Conservation (phyloP, 2,329 filamentous ascomycete genomes). For the Alternaria sp. region DNA sequence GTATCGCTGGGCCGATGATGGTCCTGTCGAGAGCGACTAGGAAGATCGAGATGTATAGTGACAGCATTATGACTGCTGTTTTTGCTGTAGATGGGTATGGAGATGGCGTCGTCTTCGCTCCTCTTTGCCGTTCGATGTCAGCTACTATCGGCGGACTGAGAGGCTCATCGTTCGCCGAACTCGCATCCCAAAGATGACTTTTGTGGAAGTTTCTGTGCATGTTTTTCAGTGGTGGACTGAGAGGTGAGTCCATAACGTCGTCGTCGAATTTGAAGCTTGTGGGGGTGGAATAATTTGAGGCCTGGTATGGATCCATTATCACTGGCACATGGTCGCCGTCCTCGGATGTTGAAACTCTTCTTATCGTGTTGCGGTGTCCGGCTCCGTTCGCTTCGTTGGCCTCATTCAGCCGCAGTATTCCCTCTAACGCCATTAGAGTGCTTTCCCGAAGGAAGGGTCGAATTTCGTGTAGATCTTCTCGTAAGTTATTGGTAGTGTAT, state of each 20-base stretch:
- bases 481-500: slow-evolving; percentile 12
- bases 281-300: slow-evolving; percentile 21
- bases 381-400: neutral
- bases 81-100: slow-evolving; percentile 35
- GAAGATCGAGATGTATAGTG: slow-evolving; percentile 45
- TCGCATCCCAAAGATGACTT: slow-evolving; percentile 21
- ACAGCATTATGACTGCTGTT: slow-evolving; percentile 40
- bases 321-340: slow-evolving; percentile 17
- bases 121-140: slow-evolving; percentile 7
- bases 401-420: slow-evolving; percentile 14
- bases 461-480: slow-evolving; percentile 17
- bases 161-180: slow-evolving; percentile 11
- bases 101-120: slow-evolving; percentile 1
- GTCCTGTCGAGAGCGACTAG: slow-evolving; percentile 52
- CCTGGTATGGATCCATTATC: slow-evolving; percentile 16
- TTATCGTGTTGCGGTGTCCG: neutral
- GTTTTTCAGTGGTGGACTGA: slow-evolving; percentile 17
- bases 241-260: slow-evolving; percentile 20
- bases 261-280: slow-evolving; percentile 7
- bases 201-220: slow-evolving; percentile 14
- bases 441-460: slow-evolving; percentile 14
- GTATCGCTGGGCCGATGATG: slow-evolving; percentile 57
- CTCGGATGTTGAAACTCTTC: slow-evolving; percentile 4
- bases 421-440: slow-evolving; percentile 13
- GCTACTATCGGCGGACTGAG: neutral